Conservation (phyloP, 805 yeast genomes). For the Ogataea corticis region DNA sequence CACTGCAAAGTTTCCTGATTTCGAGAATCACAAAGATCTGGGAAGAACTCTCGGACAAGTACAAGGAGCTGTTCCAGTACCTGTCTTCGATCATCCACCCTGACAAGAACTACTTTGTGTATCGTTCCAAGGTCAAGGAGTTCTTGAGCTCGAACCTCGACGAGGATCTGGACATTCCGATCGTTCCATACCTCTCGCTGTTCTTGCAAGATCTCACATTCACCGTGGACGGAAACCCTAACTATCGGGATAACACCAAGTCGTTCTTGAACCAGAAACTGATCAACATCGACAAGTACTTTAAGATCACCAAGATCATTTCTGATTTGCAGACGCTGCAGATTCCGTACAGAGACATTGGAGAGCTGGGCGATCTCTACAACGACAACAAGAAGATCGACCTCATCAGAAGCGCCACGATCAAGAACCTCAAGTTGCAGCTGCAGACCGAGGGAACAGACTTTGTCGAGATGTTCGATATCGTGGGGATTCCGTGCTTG, state of each 20-base stretch:
- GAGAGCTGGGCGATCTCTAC: constrained; percentile 31
- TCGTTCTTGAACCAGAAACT: constrained; percentile 55
- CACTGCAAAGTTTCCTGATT: constrained; percentile 70
- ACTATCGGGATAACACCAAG: constrained; percentile 55
- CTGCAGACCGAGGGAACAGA: constrained; percentile 15
- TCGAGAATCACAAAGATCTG: constrained; percentile 63
- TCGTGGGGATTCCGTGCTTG: constrained; percentile 41
- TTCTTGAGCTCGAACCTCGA: constrained; percentile 49
- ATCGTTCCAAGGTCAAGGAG: constrained; percentile 61
- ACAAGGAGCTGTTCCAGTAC: constrained; percentile 60
- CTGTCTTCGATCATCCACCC: constrained; percentile 72
- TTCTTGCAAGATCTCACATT: constrained; percentile 79
- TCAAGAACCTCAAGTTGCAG: constrained; percentile 26
- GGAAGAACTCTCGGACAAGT: constrained; percentile 58
- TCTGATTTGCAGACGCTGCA: constrained; percentile 70
- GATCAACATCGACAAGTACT: constrained; percentile 73
- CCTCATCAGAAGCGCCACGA: constrained; percentile 31
- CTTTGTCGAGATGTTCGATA: constrained; percentile 37
- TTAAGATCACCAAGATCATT: constrained; percentile 63
- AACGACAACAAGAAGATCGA: constrained; percentile 27
- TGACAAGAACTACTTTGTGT: constrained; percentile 67
- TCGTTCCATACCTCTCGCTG: constrained; percentile 74
- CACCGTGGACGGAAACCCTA: constrained; percentile 79
- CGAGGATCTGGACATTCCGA: constrained; percentile 50
- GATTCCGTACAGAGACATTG: constrained; percentile 49